Conservation (phyloP, 108 stramenopile species). For the Nitzschia sp. region DNA sequence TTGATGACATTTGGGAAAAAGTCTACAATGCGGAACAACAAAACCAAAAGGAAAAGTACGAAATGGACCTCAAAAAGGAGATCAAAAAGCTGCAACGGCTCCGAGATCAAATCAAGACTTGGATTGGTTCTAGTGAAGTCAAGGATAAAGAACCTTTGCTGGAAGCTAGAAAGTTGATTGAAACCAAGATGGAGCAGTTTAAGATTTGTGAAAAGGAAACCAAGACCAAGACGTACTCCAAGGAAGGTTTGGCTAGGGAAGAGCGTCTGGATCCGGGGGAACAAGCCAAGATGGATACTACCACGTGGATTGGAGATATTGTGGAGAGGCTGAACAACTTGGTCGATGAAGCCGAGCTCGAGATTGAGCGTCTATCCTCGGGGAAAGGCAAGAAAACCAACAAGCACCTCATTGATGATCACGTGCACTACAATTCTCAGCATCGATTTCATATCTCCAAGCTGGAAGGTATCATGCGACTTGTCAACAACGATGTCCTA, state of each 20-base stretch:
- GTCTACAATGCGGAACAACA: conserved; percentile 94
- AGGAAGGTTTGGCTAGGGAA: conserved; percentile 90
- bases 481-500: conserved; percentile 92
- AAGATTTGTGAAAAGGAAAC: conserved; percentile 99
- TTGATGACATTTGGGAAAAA: conserved; percentile 99
- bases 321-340: conserved; percentile 68
- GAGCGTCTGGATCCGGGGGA: conserved; percentile 79
- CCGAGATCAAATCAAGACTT: conserved; percentile 98
- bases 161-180: conserved; percentile 83
- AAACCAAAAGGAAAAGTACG: conserved; percentile 98
- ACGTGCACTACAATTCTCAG: conserved; percentile 64
- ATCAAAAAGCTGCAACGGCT: conserved; percentile 98
- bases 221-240: conserved; percentile 97
- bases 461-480: conserved; percentile 93
- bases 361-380: conserved; percentile 73
- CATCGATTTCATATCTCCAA: conserved; percentile 93
- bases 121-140: conserved; percentile 94
- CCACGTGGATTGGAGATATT: conserved; percentile 72
- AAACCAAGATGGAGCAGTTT: conserved; percentile 99
- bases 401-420: conserved; percentile 70
- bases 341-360: conserved; percentile 84
- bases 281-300: conserved; percentile 71
- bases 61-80: conserved; percentile 98
- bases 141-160: conserved; percentile 93
- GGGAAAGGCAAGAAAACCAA: conserved; percentile 91